A percentile compares a stretch with the other conserved stretches of the same genome.
Evolutionary conservation across 305 asterid species (phyloP).

Genomic region (Euphrasia arctica): DNA sequence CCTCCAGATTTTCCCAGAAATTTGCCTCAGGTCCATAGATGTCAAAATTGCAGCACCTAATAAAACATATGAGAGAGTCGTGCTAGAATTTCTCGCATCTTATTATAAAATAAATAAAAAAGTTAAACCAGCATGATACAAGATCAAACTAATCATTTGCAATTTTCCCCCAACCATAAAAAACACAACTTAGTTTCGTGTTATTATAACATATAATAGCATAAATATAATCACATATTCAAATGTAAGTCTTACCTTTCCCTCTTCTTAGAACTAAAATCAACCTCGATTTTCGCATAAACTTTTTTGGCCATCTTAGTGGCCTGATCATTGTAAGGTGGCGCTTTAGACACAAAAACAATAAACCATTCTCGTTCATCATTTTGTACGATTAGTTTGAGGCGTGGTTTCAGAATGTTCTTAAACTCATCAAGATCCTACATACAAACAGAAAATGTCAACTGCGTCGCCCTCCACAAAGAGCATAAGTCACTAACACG

Average conservation of each 20-base stretch:
- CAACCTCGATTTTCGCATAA: slow-evolving; percentile 90
- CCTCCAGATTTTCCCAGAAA: slow-evolving; percentile 95
- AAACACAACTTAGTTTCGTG: slow-evolving; percentile 5
- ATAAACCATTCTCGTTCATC: slow-evolving; percentile 72
- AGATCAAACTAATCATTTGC: no score
- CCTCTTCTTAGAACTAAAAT: slow-evolving; percentile 95
- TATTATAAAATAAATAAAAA: slow-evolving; percentile 9
- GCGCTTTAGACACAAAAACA: slow-evolving; percentile 87
- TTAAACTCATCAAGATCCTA: slow-evolving; percentile 99
- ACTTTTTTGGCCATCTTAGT: slow-evolving; percentile 98
- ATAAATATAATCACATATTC: slow-evolving; percentile 13
- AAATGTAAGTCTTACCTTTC: slow-evolving; percentile 60
- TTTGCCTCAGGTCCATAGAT: slow-evolving; percentile 77
- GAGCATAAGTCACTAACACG: slow-evolving; percentile 20
- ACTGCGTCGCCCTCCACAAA: not conserved
- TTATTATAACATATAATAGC: slow-evolving; percentile 12
- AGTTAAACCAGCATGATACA: no score
- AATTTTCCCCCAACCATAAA: slow-evolving; percentile 17
- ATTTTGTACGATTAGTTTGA: slow-evolving; percentile 93
- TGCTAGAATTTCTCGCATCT: slow-evolving; percentile 19
- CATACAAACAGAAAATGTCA: slow-evolving; percentile 13
- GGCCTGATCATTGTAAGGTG: slow-evolving; percentile 92
- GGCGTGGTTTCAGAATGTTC: slow-evolving; percentile 97
- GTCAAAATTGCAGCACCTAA: slow-evolving; percentile 96
- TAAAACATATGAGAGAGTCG: slow-evolving; percentile 28